Evolutionary conservation across 768 basidiomycete species (phyloP).

Genomic region (Mycena albidolilacea): DNA sequence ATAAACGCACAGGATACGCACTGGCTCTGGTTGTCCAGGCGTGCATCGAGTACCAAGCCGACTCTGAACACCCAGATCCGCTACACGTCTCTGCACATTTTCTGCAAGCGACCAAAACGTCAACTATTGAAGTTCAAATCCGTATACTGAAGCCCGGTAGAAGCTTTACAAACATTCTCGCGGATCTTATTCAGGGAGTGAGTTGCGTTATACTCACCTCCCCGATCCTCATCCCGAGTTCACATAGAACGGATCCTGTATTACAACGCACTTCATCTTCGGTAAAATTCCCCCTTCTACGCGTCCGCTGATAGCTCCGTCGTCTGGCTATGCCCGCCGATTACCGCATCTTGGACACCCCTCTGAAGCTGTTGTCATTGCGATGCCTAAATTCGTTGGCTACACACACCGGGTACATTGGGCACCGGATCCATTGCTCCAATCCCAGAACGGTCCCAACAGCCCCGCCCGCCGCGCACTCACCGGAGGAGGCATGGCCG

Average conservation of each 20-base stretch:
- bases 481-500: constrained; percentile 65
- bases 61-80: constrained; percentile 65
- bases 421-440: constrained; percentile 59
- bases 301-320: constrained; percentile 57
- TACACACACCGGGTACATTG: constrained; percentile 52
- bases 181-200: constrained; percentile 74
- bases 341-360: constrained; percentile 71
- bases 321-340: constrained; percentile 67
- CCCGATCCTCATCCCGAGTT: neutral
- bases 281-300: constrained; percentile 57
- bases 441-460: constrained; percentile 53
- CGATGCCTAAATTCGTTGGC: constrained; percentile 47
- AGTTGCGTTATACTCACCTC: neutral
- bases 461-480: constrained; percentile 56
- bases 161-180: constrained; percentile 68
- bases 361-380: constrained; percentile 49
- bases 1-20: constrained; percentile 64
- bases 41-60: constrained; percentile 66
- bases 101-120: constrained; percentile 58
- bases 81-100: constrained; percentile 75
- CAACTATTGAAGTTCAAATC: constrained; percentile 63
- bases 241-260: constrained; percentile 57
- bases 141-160: constrained; percentile 63
- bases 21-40: constrained; percentile 70
- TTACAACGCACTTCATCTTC: constrained; percentile 71